phyloP scores from a whole-genome alignment of 2,329 filamentous ascomycete genomes.

The Fusarium vanettenii region DNA sequence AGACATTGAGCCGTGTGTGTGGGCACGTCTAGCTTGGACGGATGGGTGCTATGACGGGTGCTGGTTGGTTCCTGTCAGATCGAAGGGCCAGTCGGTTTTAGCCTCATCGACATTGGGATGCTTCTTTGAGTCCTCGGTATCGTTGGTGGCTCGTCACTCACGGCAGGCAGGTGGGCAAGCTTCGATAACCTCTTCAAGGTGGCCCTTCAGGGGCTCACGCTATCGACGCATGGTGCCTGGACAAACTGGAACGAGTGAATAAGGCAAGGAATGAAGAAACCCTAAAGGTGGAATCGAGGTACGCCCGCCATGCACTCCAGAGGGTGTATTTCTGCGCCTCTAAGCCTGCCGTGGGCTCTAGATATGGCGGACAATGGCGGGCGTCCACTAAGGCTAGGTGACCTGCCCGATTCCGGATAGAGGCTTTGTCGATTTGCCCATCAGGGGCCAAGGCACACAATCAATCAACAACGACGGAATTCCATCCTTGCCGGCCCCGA shows the following conservation, averaged over 20 bases:
- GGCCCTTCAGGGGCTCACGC: neutral
- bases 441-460: neutral
- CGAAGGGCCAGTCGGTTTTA: neutral
- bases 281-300: neutral
- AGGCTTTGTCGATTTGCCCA: neutral
- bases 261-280: neutral
- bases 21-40: neutral
- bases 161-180: neutral
- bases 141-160: neutral
- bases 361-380: neutral
- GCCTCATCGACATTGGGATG: neutral
- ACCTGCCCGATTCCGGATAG: neutral
- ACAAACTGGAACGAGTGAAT: neutral
- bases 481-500: constrained; percentile 1
- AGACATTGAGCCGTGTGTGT: neutral
- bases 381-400: neutral
- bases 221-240: neutral
- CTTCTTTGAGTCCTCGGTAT: neutral
- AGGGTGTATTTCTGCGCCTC: neutral
- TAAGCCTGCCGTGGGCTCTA: neutral
- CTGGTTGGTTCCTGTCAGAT: neutral
- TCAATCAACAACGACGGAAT: constrained; percentile 5
- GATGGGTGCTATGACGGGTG: neutral
- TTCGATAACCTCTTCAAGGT: neutral
- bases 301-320: neutral